Base-by-base conservation (phyloP, 805 yeast genomes). In the Metschnikowia vanudenii region DNA sequence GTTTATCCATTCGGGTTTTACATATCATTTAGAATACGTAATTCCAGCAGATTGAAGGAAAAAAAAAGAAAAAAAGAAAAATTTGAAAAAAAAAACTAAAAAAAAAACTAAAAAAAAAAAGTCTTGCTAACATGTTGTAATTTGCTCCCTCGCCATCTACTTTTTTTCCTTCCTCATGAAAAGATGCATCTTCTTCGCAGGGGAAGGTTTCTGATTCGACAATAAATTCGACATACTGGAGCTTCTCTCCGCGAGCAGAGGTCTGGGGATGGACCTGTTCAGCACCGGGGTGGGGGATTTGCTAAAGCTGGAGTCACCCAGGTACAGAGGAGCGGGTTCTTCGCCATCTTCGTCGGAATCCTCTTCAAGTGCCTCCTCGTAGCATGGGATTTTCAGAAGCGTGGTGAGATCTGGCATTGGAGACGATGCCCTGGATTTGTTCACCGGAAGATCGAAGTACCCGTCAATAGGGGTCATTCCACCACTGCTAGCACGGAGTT, bases 291-390 rank as follows among this genome's bases (percentile, higher is more conserved):
- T 33, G 22, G 22, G 19, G 6, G 36, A 33, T 33, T 17, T 17
- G 11, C 35, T 24, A 20, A 36, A 10, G 16, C 39, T 32, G 5
- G 43, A 39, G 29, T 39, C 37, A 2, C 45, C 49, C 49, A 31
- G 26, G 18, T 61, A 61, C 24, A 28, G 35, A 8, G 65, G 65
- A 8, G 65, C 63, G 8, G 51, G 56, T 39, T 49, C 53, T 8
- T 46, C 49, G 17, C 39, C 52, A 6, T 33, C 45, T 9, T 52
- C 57, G 17, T 62, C 68, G 11, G 63, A 70, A 39, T 70, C 71
- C 12, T 66, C 70, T 29, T 69, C 72, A 9, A 69, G 50, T 1
- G 76, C 77, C 45, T 69, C 67, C 5, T 61, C 62, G 47, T 72
- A 72, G 31, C 73, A 61, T 0, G 77, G 77, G 6, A 71, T 67